These are phyloP conservation scores for Yamagishiella unicocca DNA, from an alignment of 139 green algal species.

Conservation along the genomic window DNA sequence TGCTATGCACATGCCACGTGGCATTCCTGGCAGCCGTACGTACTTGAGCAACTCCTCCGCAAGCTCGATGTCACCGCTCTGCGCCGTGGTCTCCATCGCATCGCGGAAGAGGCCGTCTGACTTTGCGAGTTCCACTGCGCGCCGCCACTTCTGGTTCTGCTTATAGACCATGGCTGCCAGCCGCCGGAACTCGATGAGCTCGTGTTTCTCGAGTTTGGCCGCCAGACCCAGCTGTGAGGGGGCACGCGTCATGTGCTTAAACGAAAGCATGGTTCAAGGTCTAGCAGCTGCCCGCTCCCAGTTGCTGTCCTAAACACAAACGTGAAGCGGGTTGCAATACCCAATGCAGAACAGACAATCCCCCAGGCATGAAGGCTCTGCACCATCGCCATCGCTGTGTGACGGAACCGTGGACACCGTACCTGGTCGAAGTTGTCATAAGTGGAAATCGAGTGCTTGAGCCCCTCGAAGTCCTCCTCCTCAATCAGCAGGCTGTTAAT, in stretches of 20 bases:
- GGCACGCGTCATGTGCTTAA: too few relatives aligned
- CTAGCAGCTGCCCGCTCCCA: too few relatives aligned
- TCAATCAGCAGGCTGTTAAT: slow-evolving; percentile 97
- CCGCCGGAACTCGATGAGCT: slow-evolving; percentile 97
- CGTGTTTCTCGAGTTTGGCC: slow-evolving; percentile 90
- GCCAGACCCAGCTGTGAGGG: slow-evolving; percentile 49
- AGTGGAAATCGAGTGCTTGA: slow-evolving; percentile 87
- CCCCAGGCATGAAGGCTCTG: too few relatives aligned
- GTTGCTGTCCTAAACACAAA: too few relatives aligned
- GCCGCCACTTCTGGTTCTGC: slow-evolving; percentile 89
- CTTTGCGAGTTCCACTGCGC: slow-evolving; percentile 91
- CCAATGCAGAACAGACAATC: too few relatives aligned
- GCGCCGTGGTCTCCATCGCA: slow-evolving; percentile 95
- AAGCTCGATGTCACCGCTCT: slow-evolving; percentile 81
- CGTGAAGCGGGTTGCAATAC: too few relatives aligned
- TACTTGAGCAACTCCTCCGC: slow-evolving; percentile 95
- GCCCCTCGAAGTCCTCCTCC: slow-evolving; percentile 94
- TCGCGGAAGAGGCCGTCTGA: slow-evolving; percentile 87
- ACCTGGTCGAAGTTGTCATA: slow-evolving; percentile 99
- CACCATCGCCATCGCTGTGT: too few relatives aligned
- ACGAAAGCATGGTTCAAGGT: too few relatives aligned
- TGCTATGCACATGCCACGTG: too few relatives aligned
- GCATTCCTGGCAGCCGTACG: too few relatives aligned
- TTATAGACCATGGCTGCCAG: slow-evolving; percentile 93
- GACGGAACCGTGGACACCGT: too few relatives aligned